Percentiles rank a stretch among this genome's conserved stretches.
phyloP scores from a whole-genome alignment of 2,329 filamentous ascomycete species.

The Aspergillus pseudoglaucus region DNA sequence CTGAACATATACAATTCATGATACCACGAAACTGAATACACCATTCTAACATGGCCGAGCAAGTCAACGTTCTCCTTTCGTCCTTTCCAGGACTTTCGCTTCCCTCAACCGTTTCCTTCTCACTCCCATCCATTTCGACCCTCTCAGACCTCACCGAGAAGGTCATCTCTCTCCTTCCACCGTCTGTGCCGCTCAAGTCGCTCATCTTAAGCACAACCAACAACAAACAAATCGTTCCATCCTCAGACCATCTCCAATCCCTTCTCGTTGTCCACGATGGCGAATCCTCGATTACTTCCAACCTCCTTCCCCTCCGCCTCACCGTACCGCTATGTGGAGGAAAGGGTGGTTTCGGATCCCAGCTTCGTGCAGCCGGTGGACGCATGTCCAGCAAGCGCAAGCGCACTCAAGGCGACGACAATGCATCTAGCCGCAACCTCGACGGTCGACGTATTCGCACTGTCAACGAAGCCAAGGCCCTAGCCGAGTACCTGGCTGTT shows the following conservation, averaged over 20 bases:
- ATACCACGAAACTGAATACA: no score
- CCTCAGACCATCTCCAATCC: slow-evolving; percentile 50
- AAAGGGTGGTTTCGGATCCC: slow-evolving; percentile 96
- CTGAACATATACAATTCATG: no score
- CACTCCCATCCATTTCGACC: slow-evolving; percentile 58
- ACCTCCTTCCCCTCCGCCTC: slow-evolving; percentile 76
- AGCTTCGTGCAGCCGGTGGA: slow-evolving; percentile 90
- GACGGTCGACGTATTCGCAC: slow-evolving; percentile 86
- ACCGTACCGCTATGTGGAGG: slow-evolving; percentile 76
- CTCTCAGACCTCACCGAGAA: slow-evolving; percentile 60
- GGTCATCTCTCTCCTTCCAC: slow-evolving; percentile 52
- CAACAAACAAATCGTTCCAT: slow-evolving; percentile 60
- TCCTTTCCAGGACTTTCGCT: slow-evolving; percentile 77
- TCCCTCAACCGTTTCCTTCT: slow-evolving; percentile 75
- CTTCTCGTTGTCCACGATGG: slow-evolving; percentile 48
- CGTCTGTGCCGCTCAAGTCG: slow-evolving; percentile 51
- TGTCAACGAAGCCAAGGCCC: slow-evolving; percentile 87
- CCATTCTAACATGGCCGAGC: slow-evolving; percentile 48
- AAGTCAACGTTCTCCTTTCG: slow-evolving; percentile 75
- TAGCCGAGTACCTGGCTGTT: slow-evolving; percentile 89
- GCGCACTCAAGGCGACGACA: slow-evolving; percentile 72
- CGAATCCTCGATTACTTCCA: slow-evolving; percentile 44
- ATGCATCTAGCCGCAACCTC: slow-evolving; percentile 85
- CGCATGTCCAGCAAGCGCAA: slow-evolving; percentile 97
- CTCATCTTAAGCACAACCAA: slow-evolving; percentile 75